Evolutionary conservation across 805 yeast genomes (phyloP).

Genomic region (Saturnispora bothae): DNA sequence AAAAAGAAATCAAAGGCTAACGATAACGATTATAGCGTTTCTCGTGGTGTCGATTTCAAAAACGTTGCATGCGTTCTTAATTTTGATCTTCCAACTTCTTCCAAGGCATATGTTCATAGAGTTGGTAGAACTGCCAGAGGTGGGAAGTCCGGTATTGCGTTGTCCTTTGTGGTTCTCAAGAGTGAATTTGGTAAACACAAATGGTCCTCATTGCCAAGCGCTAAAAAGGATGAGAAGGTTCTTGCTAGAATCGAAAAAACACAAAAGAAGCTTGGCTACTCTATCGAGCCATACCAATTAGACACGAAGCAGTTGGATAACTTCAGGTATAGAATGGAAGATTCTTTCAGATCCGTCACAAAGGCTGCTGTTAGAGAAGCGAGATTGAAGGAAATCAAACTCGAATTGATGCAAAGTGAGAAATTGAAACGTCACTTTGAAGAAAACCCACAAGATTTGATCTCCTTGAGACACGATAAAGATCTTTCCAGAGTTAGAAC

Average conservation of each 20-base stretch:
- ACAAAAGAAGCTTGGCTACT: constrained; percentile 64
- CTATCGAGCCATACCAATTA: constrained; percentile 78
- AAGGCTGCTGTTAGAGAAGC: constrained; percentile 86
- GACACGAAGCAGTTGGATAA: constrained; percentile 89
- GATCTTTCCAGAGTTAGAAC: constrained; percentile 74
- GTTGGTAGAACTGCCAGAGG: constrained; percentile 98
- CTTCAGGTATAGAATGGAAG: constrained; percentile 93
- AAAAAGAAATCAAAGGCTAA: constrained; percentile 25
- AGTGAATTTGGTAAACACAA: constrained; percentile 86
- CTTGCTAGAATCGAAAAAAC: constrained; percentile 65
- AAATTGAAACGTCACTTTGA: constrained; percentile 90
- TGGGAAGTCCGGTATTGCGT: constrained; percentile 88
- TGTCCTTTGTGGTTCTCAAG: constrained; percentile 79
- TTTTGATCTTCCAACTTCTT: constrained; percentile 85
- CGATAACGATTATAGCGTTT: constrained; percentile 73
- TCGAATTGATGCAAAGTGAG: constrained; percentile 79
- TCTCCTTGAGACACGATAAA: constrained; percentile 82
- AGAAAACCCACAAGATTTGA: constrained; percentile 92
- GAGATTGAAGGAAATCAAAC: constrained; percentile 75
- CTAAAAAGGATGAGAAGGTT: constrained; percentile 81
- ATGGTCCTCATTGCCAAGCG: constrained; percentile 56
- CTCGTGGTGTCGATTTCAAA: constrained; percentile 93
- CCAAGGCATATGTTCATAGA: constrained; percentile 85
- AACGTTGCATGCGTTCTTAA: constrained; percentile 95
- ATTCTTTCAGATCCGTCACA: constrained; percentile 93